Evolutionary conservation across 2,329 filamentous ascomycete genomes (phyloP), one percentile per base, ranked within the genome.

Genomic region (Aspergillus sp.): DNA sequence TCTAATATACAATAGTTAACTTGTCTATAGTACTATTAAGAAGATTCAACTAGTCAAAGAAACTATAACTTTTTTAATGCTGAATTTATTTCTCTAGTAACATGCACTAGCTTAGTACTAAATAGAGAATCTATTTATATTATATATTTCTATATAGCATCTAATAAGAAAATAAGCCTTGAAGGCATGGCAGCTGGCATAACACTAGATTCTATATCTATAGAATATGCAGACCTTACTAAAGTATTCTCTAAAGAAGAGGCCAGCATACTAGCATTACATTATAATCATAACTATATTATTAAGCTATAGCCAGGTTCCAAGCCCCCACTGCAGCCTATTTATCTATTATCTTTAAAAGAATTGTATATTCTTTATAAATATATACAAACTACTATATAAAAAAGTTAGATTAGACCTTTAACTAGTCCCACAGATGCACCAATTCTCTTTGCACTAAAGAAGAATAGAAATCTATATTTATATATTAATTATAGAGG

Each of bases 381-480:
- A 27, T 43, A 43, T 5, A 34, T 43, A 4, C 5, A 43, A 3
- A 9, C 5, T 2, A 8, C 29, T 4, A 12, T 35, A 19, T 9
- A 35, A 12, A 43, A 43, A 32, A 32, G 42, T 2, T 43, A 26
- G 30, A 43, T 43, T 10, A 2, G 19, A 4, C 2, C 10, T 2
- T 35, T 12, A 5, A 34, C 5, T 3, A 36, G 30, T 26, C 32
- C 30, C 7, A n/a, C 32, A 34, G 30, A 12, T 8, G 30, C 42
- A 4, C 42, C 32, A 9, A 41, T 41, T n/a, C 19, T 41, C 19
- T 41, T 76, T 6, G 82, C n/a, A 62, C 65, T 35, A 72, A 81
- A 5, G 66, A 63, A 35, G 71, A 79, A 40, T 74, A 55, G 57
- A 9, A 49, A 57, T 61, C 43, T 41, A 10, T 1, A 4, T 29